Base-by-base conservation (phyloP, 2,329 filamentous ascomycete genomes). In the Aspergillus sp. region DNA sequence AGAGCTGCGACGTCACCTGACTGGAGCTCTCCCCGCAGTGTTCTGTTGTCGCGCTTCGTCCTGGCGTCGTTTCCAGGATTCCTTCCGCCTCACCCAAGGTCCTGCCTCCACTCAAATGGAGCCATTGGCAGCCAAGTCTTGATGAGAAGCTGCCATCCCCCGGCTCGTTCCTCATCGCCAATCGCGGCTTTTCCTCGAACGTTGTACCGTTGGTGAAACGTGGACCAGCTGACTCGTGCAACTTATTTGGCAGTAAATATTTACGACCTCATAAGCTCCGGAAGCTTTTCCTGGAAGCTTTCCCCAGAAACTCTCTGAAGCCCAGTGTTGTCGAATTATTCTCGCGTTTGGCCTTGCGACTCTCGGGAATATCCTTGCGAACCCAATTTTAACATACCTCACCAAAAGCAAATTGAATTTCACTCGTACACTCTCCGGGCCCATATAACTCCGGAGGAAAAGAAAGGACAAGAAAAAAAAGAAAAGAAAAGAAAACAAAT, bases 11-110 rank as follows among this genome's bases (percentile, higher is more conserved):
- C 22, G 46, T 63, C 61, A 61, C 59, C 57, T 68, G 65, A 66
- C 64, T 58, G 63, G 61, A 66, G 61, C 56, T 58, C 66, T 65
- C 64, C 59, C 59, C 61, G 55, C 60, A 56, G 40, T 24, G 40
- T 30, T 49, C 24, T 17, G 34, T n/a, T 37, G 15, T 37, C 34
- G 12, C 34, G 34, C 44, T 53, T 40, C 49, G 42, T 37, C 34
- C 40, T 20, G 20, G 40, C n/a, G 5, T 56, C 24, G 8, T 42
- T 11, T 51, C 44, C n/a, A 42, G 7, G 24, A 6, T 41, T 51
- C 48, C 9, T 40, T 34, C 20, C 2, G 9, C 27, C 27, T 30
- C 27, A 11, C 8, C n/a, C 27, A 48, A 39, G 17, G n/a, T 41
- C 22, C 27, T 39, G 13, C 44, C 20, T 15, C 20, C 24, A 30